These are phyloP conservation scores for Prunus mira DNA, from an alignment of 306 rosid genomes.

Conservation along the genomic window DNA sequence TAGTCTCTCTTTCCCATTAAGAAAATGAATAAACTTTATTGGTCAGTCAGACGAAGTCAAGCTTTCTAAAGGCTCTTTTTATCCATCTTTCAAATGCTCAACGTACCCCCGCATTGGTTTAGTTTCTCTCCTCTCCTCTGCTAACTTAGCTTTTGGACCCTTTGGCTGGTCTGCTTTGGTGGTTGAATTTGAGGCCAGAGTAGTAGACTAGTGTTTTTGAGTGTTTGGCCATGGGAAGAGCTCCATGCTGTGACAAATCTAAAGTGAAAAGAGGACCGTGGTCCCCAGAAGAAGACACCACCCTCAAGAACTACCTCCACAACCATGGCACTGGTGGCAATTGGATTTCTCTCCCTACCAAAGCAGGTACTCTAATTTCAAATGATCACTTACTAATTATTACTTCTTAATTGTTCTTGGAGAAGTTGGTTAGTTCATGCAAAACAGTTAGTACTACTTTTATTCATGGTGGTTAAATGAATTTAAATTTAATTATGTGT, in stretches of 20 bases:
- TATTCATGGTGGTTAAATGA: not conserved
- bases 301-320: slow-evolving; percentile 49
- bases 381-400: not conserved
- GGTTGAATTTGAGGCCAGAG: not conserved
- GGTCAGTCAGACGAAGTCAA: slow-evolving; percentile 45
- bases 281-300: slow-evolving; percentile 79
- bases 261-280: slow-evolving; percentile 77
- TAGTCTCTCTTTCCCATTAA: not conserved
- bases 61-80: slow-evolving; percentile 7
- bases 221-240: slow-evolving; percentile 57
- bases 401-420: not conserved
- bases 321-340: slow-evolving; percentile 48
- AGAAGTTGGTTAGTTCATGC: not conserved
- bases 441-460: not conserved
- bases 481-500: not conserved
- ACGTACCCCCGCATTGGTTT: not conserved
- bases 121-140: not conserved
- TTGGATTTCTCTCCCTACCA: slow-evolving; percentile 60
- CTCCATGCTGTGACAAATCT: slow-evolving; percentile 79
- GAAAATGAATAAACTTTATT: slow-evolving; percentile 6
- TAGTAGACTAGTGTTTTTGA: not conserved
- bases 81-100: slow-evolving; percentile 9
- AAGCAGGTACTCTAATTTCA: slow-evolving; percentile 49
- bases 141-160: not conserved
- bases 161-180: not conserved